These are phyloP conservation scores for Pichia scutulata DNA, from an alignment of 805 yeast genomes.

Conservation along the genomic window DNA sequence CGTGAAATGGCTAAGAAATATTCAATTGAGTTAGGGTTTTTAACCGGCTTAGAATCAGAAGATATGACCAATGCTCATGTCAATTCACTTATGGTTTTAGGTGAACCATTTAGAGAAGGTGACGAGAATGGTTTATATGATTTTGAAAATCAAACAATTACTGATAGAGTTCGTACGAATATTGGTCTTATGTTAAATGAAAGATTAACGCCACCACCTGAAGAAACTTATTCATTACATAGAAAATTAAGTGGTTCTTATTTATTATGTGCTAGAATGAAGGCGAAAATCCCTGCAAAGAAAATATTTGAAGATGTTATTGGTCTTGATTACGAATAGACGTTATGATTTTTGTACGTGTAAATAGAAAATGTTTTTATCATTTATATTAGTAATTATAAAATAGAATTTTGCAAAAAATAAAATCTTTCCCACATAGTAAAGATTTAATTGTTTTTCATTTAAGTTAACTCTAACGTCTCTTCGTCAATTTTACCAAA, in stretches of 20 bases:
- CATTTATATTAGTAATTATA: not conserved
- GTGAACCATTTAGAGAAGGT: slow-evolving; percentile 78
- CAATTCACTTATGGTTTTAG: slow-evolving; percentile 81
- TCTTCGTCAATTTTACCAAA: slow-evolving; percentile 65
- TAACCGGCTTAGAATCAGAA: slow-evolving; percentile 84
- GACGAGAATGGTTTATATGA: slow-evolving; percentile 50
- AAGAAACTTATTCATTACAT: slow-evolving; percentile 94
- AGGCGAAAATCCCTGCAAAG: slow-evolving; percentile 77
- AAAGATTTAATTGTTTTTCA: not conserved
- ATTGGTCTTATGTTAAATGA: slow-evolving; percentile 86
- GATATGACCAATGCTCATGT: slow-evolving; percentile 90
- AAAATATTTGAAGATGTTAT: slow-evolving; percentile 69
- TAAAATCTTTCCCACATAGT: not conserved
- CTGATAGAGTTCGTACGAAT: slow-evolving; percentile 85
- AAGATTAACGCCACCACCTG: slow-evolving; percentile 94
- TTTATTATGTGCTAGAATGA: slow-evolving; percentile 75
- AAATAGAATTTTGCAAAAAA: slow-evolving; percentile 14
- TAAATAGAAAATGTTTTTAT: not conserved
- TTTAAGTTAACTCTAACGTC: slow-evolving; percentile 35
- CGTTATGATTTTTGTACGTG: not conserved
- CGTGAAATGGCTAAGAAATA: slow-evolving; percentile 52
- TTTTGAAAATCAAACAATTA: slow-evolving; percentile 80
- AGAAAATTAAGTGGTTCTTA: slow-evolving; percentile 93
- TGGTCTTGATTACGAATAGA: slow-evolving; percentile 35
- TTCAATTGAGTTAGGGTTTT: slow-evolving; percentile 72